phyloP scores from a whole-genome alignment of 257 asterid genomes.

The Nicotiana undulata region DNA sequence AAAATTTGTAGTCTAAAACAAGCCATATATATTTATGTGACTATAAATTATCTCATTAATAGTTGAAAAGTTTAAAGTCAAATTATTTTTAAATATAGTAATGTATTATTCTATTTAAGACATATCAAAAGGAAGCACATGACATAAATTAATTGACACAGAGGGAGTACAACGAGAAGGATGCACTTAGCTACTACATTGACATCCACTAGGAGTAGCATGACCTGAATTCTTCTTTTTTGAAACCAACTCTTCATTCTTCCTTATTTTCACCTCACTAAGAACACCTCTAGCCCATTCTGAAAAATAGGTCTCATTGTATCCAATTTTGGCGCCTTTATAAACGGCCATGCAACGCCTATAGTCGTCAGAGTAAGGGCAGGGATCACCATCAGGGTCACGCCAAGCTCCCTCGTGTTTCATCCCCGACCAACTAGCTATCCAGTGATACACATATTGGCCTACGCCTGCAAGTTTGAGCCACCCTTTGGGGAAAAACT shows the following conservation, averaged over 20 bases:
- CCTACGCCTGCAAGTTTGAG: conserved; percentile 61
- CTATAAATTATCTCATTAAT: too few relatives aligned
- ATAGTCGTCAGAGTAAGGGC: conserved; percentile 47
- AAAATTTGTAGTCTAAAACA: too few relatives aligned
- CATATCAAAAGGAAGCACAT: too few relatives aligned
- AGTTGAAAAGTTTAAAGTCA: too few relatives aligned
- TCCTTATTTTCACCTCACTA: conserved; percentile 27
- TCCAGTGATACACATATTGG: conserved; percentile 64
- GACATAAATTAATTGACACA: neutral
- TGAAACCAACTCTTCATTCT: conserved; percentile 7
- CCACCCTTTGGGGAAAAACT: conserved; percentile 73
- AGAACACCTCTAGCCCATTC: conserved; percentile 51
- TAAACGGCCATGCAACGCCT: conserved; percentile 55
- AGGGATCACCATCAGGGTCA: conserved; percentile 43
- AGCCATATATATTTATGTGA: too few relatives aligned
- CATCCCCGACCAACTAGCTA: conserved; percentile 76
- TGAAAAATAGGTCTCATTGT: conserved; percentile 40
- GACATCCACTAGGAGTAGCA: conserved; percentile 21
- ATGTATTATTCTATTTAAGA: too few relatives aligned
- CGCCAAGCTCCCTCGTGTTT: conserved; percentile 68
- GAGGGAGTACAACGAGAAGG: neutral
- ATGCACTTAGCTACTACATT: conserved; percentile 17
- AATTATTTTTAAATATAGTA: too few relatives aligned
- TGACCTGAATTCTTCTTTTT: conserved; percentile 5
- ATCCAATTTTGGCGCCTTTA: conserved; percentile 49